These are phyloP conservation scores for Saccharomyces hybrid DNA, from an alignment of 1,139 yeast genomes.

Conservation along the genomic window DNA sequence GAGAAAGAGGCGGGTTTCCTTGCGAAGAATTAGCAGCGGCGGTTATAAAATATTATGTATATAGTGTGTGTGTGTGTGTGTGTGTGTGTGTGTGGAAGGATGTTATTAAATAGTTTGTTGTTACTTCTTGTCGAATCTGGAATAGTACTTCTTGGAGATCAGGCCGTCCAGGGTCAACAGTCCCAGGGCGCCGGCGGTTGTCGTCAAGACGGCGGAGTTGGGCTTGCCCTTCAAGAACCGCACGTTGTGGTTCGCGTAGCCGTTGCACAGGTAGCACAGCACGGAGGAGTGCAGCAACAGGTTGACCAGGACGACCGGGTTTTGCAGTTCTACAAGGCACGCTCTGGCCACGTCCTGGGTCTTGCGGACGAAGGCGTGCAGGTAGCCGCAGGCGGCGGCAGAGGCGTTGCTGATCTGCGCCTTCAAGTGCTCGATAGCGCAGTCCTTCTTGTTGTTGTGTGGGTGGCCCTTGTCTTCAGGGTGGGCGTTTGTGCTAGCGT, in stretches of 20 bases:
- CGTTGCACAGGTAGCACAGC: constrained; percentile 42
- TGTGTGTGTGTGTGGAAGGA: neutral
- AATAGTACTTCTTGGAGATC: constrained; percentile 47
- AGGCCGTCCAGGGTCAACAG: constrained; percentile 48
- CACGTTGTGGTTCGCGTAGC: constrained; percentile 44
- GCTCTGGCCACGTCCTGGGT: constrained; percentile 12
- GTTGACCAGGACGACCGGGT: constrained; percentile 57
- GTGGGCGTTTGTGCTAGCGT: neutral
- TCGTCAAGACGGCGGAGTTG: constrained; percentile 44
- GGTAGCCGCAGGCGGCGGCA: constrained; percentile 3
- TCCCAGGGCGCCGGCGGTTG: constrained; percentile 49
- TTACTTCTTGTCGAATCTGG: constrained; percentile 40
- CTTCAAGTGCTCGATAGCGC: neutral
- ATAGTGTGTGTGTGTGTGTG: neutral
- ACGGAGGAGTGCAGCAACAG: constrained; percentile 45
- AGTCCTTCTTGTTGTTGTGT: constrained; percentile 2
- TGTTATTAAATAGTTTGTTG: neutral
- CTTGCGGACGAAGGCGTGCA: constrained; percentile 5
- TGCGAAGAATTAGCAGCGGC: neutral
- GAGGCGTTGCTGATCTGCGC: neutral
- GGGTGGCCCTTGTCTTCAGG: neutral
- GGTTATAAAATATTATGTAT: neutral
- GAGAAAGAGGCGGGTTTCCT: neutral
- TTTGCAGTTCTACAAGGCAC: constrained; percentile 40
- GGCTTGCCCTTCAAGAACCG: constrained; percentile 37